phyloP scores from a whole-genome alignment of 2,329 filamentous ascomycete genomes.

The Cordyceps pruinosa region DNA sequence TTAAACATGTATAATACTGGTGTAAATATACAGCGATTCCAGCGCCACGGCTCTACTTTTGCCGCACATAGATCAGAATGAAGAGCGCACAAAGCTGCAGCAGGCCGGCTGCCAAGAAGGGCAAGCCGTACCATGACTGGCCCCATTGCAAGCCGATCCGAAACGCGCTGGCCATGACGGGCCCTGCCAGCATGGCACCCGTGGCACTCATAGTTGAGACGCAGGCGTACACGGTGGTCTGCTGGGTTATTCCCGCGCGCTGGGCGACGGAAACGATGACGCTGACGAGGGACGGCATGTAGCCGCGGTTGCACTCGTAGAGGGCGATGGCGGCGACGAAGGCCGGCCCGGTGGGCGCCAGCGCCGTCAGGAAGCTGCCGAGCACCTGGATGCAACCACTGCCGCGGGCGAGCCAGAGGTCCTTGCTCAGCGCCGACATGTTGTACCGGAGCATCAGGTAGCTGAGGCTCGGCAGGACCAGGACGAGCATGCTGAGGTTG shows the following conservation, averaged over 20 bases:
- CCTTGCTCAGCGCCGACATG: slow-evolving; percentile 4
- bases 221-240: slow-evolving; percentile 2
- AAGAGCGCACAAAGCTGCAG: slow-evolving; percentile 2
- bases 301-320: slow-evolving; percentile 5
- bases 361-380: slow-evolving; percentile 10
- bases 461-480: slow-evolving; percentile 8
- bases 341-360: neutral
- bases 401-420: slow-evolving; percentile 11
- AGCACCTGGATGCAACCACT: neutral
- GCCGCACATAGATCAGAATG: slow-evolving; percentile 5
- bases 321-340: slow-evolving; percentile 2
- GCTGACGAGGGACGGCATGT: slow-evolving; percentile 4
- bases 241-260: neutral
- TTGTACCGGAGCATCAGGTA: neutral
- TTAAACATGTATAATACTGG: neutral
- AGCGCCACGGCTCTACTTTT: neutral
- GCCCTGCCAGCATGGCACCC: slow-evolving; percentile 1
- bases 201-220: neutral
- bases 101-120: slow-evolving; percentile 2
- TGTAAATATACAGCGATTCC: neutral
- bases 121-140: slow-evolving; percentile 9
- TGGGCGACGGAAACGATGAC: neutral
- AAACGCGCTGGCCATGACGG: slow-evolving; percentile 8
- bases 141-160: slow-evolving; percentile 5
- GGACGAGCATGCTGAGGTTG: slow-evolving; percentile 3